A percentile compares a stretch with the other conserved stretches of the same genome.
Conservation (phyloP, 2,329 filamentous ascomycete genomes). For the Colletotrichum somersetense region DNA sequence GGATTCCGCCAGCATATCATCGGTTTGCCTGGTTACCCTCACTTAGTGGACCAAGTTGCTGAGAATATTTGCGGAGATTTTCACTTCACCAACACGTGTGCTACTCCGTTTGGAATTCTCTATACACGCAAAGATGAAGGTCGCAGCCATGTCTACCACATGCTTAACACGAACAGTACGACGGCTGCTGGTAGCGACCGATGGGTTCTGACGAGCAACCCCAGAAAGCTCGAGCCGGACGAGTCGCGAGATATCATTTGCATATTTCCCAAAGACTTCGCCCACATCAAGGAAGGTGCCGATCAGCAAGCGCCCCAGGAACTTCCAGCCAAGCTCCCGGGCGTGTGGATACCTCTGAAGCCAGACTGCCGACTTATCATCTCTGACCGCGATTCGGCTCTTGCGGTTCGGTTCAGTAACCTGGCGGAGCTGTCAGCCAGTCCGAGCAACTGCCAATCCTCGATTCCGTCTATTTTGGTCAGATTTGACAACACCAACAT, state of each 20-base stretch:
- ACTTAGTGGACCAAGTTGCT: not conserved
- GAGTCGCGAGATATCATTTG: slow-evolving; percentile 14
- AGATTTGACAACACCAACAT: slow-evolving; percentile 4
- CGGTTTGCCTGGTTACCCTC: not conserved
- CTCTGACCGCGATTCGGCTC: slow-evolving; percentile 7
- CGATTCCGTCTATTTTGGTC: not conserved
- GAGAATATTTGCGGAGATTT: slow-evolving; percentile 5
- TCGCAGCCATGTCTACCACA: slow-evolving; percentile 9
- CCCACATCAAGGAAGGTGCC: not conserved
- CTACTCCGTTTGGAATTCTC: slow-evolving; percentile 24
- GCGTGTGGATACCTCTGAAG: not conserved
- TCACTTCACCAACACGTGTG: slow-evolving; percentile 17
- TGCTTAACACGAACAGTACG: slow-evolving; percentile 3
- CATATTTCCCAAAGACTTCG: not conserved
- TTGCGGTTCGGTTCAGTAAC: not conserved
- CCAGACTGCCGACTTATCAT: not conserved
- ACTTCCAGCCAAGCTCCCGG: slow-evolving; percentile 7
- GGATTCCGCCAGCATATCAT: slow-evolving; percentile 12
- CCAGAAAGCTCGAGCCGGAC: slow-evolving; percentile 27
- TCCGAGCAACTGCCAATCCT: not conserved
- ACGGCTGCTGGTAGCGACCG: slow-evolving; percentile 11
- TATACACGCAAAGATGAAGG: slow-evolving; percentile 10
- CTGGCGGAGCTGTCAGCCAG: not conserved
- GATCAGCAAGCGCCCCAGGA: not conserved
- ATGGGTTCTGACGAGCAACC: slow-evolving; percentile 30